Conservation (phyloP, 169 alveolate genomes). For the Cryptosporidium ubiquitum region DNA sequence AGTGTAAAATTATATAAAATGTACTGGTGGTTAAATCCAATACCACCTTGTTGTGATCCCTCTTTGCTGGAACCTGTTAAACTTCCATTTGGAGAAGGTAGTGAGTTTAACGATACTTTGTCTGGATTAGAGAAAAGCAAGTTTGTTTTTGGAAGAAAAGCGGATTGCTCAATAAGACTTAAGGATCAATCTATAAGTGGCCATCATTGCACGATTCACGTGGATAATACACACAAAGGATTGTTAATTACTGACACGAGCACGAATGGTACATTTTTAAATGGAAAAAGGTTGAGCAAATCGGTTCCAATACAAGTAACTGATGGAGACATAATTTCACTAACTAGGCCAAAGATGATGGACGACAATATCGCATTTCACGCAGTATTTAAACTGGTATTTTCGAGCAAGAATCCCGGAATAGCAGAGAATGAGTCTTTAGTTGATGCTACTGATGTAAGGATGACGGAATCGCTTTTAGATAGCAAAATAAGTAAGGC, state of each 20-base stretch:
- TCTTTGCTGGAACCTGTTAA: constrained; percentile 55
- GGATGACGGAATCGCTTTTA: neutral
- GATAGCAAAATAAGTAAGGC: neutral
- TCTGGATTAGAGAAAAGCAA: neutral
- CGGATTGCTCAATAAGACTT: constrained; percentile 63
- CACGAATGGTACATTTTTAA: constrained; percentile 64
- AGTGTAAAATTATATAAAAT: neutral
- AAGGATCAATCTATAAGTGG: constrained; percentile 73
- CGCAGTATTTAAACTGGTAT: constrained; percentile 57
- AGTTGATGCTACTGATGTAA: neutral
- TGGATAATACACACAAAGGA: constrained; percentile 1
- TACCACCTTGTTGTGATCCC: constrained; percentile 73
- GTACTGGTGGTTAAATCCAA: constrained; percentile 74
- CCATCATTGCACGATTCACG: constrained; percentile 48
- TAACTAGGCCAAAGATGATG: constrained; percentile 65
- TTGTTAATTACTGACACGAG: constrained; percentile 59
- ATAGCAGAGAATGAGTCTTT: constrained; percentile 10
- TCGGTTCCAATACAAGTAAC: constrained; percentile 47
- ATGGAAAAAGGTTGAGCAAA: constrained; percentile 55
- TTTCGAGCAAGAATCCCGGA: constrained; percentile 41
- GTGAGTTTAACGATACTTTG: neutral
- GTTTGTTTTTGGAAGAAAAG: constrained; percentile 63
- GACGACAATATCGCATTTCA: constrained; percentile 64
- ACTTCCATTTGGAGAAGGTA: constrained; percentile 27
- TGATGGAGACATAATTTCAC: constrained; percentile 51